Base-by-base conservation (phyloP, 1,284 basidiomycete genomes). In the Ustilago lituana region DNA sequence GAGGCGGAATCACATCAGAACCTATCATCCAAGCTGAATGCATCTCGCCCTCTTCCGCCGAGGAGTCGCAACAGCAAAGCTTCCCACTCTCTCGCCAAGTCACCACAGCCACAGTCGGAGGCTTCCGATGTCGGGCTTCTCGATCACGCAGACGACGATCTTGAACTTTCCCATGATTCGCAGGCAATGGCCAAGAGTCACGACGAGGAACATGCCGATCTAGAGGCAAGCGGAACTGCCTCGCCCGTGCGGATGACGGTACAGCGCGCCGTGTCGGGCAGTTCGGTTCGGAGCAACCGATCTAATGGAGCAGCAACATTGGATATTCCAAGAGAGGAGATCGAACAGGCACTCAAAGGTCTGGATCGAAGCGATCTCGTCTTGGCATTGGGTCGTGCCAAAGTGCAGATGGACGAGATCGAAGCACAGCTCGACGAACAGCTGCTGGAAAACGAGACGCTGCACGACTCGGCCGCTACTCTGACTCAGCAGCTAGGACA, bases 371-470 rank as follows among this genome's bases (percentile, higher is more conserved):
- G 76, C 20, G 74, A 77, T 27, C 66, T 78, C 27, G 69, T 78
- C 4, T 24, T 71, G 22, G 76, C 76, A 2, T 54, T 78, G 1
- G 69, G 68, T 9, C 57, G 74, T n/a, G 72, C 74, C 19, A 78
- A 78, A 37, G 69, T 71, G 45, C 66, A 77, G 22, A 77, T 78
- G 68, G 76, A 78, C 46, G 40, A 58, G 37, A 61, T 76, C 31
- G 74, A 77, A 35, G 60, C 64, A 11, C 48, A 54, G 48, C 49
- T 70, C 29, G 71, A 75, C 9, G 45, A 57, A 15, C 60, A 73
- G 29, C 40, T 72, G 29, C 50, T 69, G 12, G 49, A 63, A 8
- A 67, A 64, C 33, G 73, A 78, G 44, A 58, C 55, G 5, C 47
- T 76, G 17, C 76, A 77, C 35, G 58, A 65, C 15, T 53, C 50